Evolutionary conservation across 208 protist genomes (phyloP).

Genomic region (Wallacemonas sp.): DNA sequence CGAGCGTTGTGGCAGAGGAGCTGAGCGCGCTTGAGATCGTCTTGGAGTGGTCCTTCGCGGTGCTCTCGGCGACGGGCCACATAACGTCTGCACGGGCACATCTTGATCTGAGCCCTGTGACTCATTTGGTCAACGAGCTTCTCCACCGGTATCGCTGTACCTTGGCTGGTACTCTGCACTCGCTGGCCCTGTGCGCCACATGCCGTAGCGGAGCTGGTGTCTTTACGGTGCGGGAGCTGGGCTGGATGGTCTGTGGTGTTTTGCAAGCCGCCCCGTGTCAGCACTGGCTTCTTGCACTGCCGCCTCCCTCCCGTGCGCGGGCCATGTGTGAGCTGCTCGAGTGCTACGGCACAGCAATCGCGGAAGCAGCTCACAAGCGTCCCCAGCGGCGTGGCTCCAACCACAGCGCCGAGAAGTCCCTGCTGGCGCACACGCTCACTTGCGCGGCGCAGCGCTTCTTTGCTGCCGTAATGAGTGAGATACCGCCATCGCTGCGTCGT

Average conservation of each 20-base stretch:
- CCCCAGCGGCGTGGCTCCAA: not conserved
- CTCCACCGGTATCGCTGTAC: not conserved
- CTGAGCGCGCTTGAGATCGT: not conserved
- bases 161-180: not conserved
- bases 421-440: conserved; percentile 18
- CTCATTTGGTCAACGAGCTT: not conserved
- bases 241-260: not conserved
- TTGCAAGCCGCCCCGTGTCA: not conserved
- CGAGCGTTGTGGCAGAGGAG: not conserved
- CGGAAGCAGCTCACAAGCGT: conserved; percentile 2
- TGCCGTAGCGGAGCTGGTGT: not conserved
- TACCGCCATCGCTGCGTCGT: not conserved
- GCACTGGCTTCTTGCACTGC: not conserved
- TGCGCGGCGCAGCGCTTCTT: conserved; percentile 22
- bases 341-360: not conserved
- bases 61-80: conserved; percentile 1
- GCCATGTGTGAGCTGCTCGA: conserved; percentile 2
- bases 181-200: not conserved
- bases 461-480: not conserved
- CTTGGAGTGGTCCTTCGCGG: conserved; percentile 20
- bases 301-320: not conserved
- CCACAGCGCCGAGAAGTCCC: not conserved
- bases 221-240: not conserved
- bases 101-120: not conserved
- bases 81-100: conserved; percentile 3